Evolutionary conservation across 257 asterid genomes (phyloP), one percentile per base, ranked within the genome.

Genomic region (Ilex asprella): DNA sequence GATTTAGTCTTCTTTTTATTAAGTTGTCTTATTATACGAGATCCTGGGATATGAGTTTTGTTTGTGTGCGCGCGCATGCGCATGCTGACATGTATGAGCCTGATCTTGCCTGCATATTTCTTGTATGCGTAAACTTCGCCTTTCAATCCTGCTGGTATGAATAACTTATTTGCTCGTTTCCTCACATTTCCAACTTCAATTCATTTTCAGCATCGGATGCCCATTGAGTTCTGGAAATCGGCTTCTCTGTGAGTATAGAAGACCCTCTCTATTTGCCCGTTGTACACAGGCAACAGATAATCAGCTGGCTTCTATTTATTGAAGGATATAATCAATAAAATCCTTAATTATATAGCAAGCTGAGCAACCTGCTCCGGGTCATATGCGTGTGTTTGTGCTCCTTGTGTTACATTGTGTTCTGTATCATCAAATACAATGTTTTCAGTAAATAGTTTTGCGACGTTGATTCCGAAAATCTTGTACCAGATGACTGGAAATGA

Each of bases 151-250:
- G 53, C 35, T n/a, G 27, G 16, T 30, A 16, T 62, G 30, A 31
- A 49, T 6, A 9, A 53, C 31, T 21, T 12, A 6, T 15, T 57
- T 32, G 21, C n/a, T 12, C 16, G 16, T 32, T 58, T 0, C 49
- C 11, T 32, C 46, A 46, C 16, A 1, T 64, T 30, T 43, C 60
- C 29, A 50, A 32, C 27, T 53, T 55, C 31, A 51, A 21, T 44
- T 67, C 39, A 39, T 32, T 74, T 70, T 58, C 76, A 84, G 91
- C 97, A 89, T 61, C 87, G 95, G 39, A 89, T 86, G 75, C 84
- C 89, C 31, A 54, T 29, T 32, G 97, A 79, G 43, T 86, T 89
- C 62, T 89, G 97, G 96, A 80, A 66, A 64, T 74, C 79, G 9
- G 71, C 71, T 29, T 63, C 78, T 47, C 47, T 66, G 56, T 77